Evolutionary conservation across 257 asterid species (phyloP).

Genomic region (Oldenlandia corymbosa): DNA sequence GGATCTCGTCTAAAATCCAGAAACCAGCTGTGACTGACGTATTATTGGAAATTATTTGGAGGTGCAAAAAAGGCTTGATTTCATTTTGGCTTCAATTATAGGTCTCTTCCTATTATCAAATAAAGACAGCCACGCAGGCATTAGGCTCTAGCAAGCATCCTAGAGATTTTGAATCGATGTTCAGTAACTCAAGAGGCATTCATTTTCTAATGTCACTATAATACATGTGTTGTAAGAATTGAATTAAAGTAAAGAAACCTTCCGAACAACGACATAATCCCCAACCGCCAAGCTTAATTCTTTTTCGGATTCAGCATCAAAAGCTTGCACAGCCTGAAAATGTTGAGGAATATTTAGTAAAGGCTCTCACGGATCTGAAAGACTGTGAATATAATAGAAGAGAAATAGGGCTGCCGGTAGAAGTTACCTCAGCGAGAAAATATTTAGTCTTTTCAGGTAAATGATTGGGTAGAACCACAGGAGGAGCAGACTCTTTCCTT

Average conservation of each 20-base stretch:
- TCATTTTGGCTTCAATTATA: neutral
- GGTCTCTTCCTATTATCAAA: neutral
- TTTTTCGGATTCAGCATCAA: constrained; percentile 71
- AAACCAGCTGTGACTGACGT: too few species aligned
- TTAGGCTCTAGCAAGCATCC: too few species aligned
- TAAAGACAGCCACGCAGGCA: neutral
- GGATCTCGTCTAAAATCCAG: too few species aligned
- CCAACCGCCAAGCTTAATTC: constrained; percentile 80
- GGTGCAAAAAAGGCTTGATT: neutral
- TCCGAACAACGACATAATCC: constrained; percentile 79
- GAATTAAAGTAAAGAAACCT: too few species aligned
- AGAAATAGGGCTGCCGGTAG: neutral
- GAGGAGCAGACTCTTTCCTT: constrained; percentile 97
- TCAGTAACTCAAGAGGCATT: too few species aligned
- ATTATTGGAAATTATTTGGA: neutral
- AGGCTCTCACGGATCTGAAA: constrained; percentile 2
- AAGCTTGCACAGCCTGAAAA: constrained; percentile 67
- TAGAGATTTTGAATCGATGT: too few species aligned
- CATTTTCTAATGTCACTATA: too few species aligned
- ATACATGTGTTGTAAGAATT: too few species aligned
- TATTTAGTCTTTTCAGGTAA: constrained; percentile 70
- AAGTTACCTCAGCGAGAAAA: constrained; percentile 86
- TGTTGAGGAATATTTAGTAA: constrained; percentile 3
- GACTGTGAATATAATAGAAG: neutral
- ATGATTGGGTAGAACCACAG: constrained; percentile 45